Conservation (phyloP, 2,329 filamentous ascomycete genomes). For the Ascochyta rabiei region DNA sequence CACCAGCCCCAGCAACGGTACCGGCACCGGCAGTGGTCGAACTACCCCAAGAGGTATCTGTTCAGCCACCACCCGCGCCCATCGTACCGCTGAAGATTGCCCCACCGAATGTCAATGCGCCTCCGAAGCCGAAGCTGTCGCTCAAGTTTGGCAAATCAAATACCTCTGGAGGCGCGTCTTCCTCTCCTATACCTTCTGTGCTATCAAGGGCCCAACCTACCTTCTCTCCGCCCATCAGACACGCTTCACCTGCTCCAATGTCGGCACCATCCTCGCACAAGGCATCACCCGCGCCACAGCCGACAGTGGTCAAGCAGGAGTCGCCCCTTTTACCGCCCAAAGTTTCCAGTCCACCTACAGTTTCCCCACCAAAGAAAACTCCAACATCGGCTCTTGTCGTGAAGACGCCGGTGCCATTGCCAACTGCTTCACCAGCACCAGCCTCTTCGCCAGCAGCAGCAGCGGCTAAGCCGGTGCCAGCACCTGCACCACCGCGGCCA, state of each 20-base stretch:
- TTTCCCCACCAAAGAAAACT: slow-evolving; percentile 21
- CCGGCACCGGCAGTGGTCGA: slow-evolving; percentile 2
- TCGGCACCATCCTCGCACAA: slow-evolving; percentile 23
- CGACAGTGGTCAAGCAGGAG: slow-evolving; percentile 18
- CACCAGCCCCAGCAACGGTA: neutral
- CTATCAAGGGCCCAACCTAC: slow-evolving; percentile 19
- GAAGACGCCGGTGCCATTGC: slow-evolving; percentile 17
- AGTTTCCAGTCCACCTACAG: slow-evolving; percentile 15
- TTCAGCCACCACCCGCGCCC: slow-evolving; percentile 1
- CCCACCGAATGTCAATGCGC: slow-evolving; percentile 1
- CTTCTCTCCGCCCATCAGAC: slow-evolving; percentile 25
- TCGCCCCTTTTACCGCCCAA: slow-evolving; percentile 27
- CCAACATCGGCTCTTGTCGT: slow-evolving; percentile 25
- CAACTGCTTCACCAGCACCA: slow-evolving; percentile 4
- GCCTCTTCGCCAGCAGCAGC: slow-evolving; percentile 6
- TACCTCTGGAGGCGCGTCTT: slow-evolving; percentile 14
- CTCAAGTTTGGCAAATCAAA: slow-evolving; percentile 30
- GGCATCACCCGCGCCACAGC: slow-evolving; percentile 22
- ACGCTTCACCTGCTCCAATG: slow-evolving; percentile 22
- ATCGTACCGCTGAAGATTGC: neutral
- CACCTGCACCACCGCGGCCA: slow-evolving; percentile 12
- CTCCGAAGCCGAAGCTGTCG: slow-evolving; percentile 26
- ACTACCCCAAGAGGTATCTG: neutral
- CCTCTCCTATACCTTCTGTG: slow-evolving; percentile 18
- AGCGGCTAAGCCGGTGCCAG: slow-evolving; percentile 15